Percentiles rank a stretch among this genome's conserved stretches.
phyloP scores from a whole-genome alignment of 345 rosid species.

The Xanthoceras sorbifolium region DNA sequence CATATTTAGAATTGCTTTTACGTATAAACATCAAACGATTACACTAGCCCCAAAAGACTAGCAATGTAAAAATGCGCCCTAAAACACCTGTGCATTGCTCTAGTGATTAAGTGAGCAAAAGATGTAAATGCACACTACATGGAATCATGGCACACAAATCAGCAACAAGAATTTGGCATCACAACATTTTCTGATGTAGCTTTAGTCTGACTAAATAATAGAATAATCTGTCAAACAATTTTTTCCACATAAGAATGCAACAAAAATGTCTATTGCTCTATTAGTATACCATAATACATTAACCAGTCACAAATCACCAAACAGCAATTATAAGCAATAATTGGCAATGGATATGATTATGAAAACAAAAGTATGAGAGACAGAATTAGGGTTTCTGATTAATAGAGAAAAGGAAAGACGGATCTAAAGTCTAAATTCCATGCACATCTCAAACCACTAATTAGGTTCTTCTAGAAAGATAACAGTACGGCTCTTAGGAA shows the following conservation, averaged over 20 bases:
- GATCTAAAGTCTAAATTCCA: not conserved
- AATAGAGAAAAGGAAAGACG: not conserved
- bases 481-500: slow-evolving; percentile 1
- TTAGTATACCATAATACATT: not conserved
- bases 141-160: not conserved
- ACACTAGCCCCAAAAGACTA: not conserved
- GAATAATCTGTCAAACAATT: not conserved
- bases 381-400: not conserved
- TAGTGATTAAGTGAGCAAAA: not conserved
- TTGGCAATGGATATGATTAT: not conserved
- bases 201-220: not conserved
- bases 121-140: not conserved
- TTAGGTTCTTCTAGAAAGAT: not conserved
- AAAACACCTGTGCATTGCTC: not conserved
- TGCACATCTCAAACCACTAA: slow-evolving; percentile 7
- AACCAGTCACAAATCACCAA: not conserved
- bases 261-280: not conserved
- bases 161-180: not conserved
- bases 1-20: not conserved
- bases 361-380: not conserved
- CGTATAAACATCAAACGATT: not conserved
- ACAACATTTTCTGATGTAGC: not conserved
- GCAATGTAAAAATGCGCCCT: not conserved
- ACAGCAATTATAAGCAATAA: not conserved
- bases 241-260: not conserved